Conservation (phyloP, 805 yeast genomes). For the Geotrichum ghanense region DNA sequence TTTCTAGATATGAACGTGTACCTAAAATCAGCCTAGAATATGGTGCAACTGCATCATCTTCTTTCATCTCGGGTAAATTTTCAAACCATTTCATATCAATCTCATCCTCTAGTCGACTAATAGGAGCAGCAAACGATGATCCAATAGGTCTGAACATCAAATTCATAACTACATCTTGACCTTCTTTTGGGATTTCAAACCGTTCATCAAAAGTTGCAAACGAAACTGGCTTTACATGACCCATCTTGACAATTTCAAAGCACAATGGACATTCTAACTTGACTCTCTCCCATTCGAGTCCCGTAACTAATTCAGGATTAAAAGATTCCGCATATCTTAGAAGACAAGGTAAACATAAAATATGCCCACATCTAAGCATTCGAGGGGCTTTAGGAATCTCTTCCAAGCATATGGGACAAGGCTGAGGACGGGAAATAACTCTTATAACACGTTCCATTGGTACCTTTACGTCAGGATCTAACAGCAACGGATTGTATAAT, state of each 20-base stretch:
- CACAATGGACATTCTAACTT: conserved; percentile 75
- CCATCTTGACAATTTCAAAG: conserved; percentile 40
- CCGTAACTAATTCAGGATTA: conserved; percentile 26
- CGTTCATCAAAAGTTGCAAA: conserved; percentile 36
- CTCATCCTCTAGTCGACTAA: conserved; percentile 39
- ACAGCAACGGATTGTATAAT: conserved; percentile 43
- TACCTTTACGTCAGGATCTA: conserved; percentile 69
- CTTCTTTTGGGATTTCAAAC: conserved; percentile 46
- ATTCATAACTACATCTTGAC: conserved; percentile 45
- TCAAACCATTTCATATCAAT: conserved; percentile 20
- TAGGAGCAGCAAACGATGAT: background rate
- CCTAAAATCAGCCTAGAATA: conserved; percentile 66
- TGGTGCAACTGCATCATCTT: conserved; percentile 13
- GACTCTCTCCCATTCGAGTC: conserved; percentile 11
- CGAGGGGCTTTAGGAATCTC: conserved; percentile 85
- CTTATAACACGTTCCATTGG: conserved; percentile 51
- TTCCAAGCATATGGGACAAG: conserved; percentile 85
- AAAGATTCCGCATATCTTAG: conserved; percentile 52
- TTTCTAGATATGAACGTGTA: conserved; percentile 38
- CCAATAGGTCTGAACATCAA: conserved; percentile 43
- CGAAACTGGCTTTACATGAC: conserved; percentile 56
- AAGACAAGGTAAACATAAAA: conserved; percentile 76
- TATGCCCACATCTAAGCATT: conserved; percentile 92
- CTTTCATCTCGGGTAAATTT: conserved; percentile 13
- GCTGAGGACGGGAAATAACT: conserved; percentile 58